These are phyloP conservation scores for Phialocephala sp. DNA, from an alignment of 2,329 filamentous ascomycete genomes.

Conservation along the genomic window DNA sequence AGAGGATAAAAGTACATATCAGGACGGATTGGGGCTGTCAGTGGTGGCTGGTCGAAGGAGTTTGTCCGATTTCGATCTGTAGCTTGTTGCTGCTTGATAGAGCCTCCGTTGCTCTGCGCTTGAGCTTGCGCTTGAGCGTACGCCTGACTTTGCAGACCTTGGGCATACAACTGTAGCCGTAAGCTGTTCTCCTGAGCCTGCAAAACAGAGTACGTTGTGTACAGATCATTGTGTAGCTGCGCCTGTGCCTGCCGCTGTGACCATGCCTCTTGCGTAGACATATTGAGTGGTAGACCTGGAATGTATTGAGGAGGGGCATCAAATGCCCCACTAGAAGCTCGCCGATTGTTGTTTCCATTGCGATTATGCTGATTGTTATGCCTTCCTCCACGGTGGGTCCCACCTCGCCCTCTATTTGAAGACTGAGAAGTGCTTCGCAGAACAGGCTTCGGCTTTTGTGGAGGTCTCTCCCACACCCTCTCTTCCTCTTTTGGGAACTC, in stretches of 20 bases:
- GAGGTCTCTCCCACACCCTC: constrained; percentile 61
- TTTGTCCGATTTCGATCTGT: constrained; percentile 62
- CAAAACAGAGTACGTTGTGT: constrained; percentile 44
- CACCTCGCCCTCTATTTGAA: constrained; percentile 38
- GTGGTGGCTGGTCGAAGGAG: constrained; percentile 66
- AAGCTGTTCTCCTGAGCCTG: constrained; percentile 54
- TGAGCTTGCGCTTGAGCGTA: constrained; percentile 48
- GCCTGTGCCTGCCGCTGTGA: constrained; percentile 42
- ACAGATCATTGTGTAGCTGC: constrained; percentile 45
- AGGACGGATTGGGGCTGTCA: constrained; percentile 62
- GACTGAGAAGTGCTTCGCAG: constrained; percentile 64
- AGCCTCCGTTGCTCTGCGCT: constrained; percentile 40
- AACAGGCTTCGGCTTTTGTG: constrained; percentile 58
- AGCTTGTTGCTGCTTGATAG: constrained; percentile 46
- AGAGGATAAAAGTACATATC: constrained; percentile 61
- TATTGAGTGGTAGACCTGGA: constrained; percentile 32
- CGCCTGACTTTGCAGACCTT: constrained; percentile 47
- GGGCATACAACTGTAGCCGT: constrained; percentile 54
- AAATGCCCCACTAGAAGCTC: constrained; percentile 42
- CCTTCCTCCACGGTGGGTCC: constrained; percentile 32
- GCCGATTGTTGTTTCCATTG: constrained; percentile 39
- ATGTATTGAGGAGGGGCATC: constrained; percentile 37
- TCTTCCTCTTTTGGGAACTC: constrained; percentile 80
- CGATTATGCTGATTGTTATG: constrained; percentile 38
- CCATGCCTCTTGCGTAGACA: constrained; percentile 42